phyloP scores from a whole-genome alignment of 257 asterid genomes.

The Solanum neorickii region DNA sequence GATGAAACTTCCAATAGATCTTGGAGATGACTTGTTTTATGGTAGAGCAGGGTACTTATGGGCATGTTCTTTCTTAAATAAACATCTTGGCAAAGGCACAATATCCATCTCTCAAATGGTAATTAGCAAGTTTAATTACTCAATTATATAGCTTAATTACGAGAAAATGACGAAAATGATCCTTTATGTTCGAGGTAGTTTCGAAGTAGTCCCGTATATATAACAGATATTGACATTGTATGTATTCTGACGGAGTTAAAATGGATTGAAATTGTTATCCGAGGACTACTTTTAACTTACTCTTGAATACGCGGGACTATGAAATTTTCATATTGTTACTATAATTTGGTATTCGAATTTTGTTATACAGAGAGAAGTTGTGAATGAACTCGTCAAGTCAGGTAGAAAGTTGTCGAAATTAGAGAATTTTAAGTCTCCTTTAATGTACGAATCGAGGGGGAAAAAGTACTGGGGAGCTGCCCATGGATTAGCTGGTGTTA shows the following conservation, averaged over 20 bases:
- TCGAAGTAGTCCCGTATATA: background rate
- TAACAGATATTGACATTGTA: background rate
- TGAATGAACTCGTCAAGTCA: constrained; percentile 44
- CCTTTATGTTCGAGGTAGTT: background rate
- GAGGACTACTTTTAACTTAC: background rate
- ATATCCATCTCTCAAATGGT: constrained; percentile 55
- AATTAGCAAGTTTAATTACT: background rate
- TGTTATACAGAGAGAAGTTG: constrained; percentile 40
- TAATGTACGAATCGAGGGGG: constrained; percentile 84
- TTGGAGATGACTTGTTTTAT: constrained; percentile 56
- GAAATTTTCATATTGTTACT: background rate
- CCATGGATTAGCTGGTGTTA: constrained; percentile 75
- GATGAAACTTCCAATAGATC: constrained; percentile 57
- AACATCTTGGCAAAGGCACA: constrained; percentile 39
- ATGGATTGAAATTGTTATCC: background rate
- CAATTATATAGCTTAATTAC: background rate
- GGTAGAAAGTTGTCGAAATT: constrained; percentile 46
- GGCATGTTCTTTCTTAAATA: constrained; percentile 68
- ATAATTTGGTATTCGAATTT: background rate
- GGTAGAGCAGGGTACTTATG: constrained; percentile 83
- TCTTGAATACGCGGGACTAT: background rate
- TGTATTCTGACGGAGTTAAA: background rate
- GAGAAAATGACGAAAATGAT: background rate
- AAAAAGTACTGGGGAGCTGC: constrained; percentile 81
- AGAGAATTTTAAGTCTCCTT: constrained; percentile 23